Evolutionary conservation across 2,329 filamentous ascomycete genomes (phyloP), one percentile per base, ranked within the genome.

Genomic region (Cladophialophora carrionii): DNA sequence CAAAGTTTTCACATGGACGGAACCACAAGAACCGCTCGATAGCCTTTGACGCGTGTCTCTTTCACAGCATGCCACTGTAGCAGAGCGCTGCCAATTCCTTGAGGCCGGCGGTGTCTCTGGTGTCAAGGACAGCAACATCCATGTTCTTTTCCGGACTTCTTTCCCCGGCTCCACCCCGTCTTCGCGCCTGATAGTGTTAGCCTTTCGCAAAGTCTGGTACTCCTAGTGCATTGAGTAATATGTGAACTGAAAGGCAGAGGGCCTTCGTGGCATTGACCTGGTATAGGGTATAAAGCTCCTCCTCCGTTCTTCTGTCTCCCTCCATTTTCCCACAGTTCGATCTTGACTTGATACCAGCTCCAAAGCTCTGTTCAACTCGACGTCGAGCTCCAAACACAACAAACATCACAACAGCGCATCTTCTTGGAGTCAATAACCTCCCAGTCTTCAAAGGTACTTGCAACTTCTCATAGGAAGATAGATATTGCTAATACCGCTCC

Each of bases 281-380:
- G 37, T 58, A 14, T 17, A 20, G 26, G 12, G 17, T 48, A 52
- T 20, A 24, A 31, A 4, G 26, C 7, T n/a, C 46, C 29, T 32
- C n/a, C 12, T 52, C 31, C n/a, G 17, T 24, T 24, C 46, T 24
- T 41, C 57, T 37, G 8, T 46, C 9, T 12, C 26, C 4, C 22
- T 58, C n/a, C n/a, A 12, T 10, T 37, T 22, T 34, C 22, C 31
- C 57, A 60, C 32, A 53, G 46, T 29, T 51, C 31, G 29, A 52
- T 26, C 31, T 20, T 20, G 29, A 34, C 3, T 20, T 20, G 37
- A 43, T 26, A 52, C 46, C 31, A 22, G 48, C 20, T 37, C 14
- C 22, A 49, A 49, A 59, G 57, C 57, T 53, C 20, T 43, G 41
- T 60, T 60, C 48, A 41, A 20, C 20, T 22, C 31, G 43, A 43